Base-by-base conservation (phyloP, 257 asterid genomes). In the Asclepias syriaca region DNA sequence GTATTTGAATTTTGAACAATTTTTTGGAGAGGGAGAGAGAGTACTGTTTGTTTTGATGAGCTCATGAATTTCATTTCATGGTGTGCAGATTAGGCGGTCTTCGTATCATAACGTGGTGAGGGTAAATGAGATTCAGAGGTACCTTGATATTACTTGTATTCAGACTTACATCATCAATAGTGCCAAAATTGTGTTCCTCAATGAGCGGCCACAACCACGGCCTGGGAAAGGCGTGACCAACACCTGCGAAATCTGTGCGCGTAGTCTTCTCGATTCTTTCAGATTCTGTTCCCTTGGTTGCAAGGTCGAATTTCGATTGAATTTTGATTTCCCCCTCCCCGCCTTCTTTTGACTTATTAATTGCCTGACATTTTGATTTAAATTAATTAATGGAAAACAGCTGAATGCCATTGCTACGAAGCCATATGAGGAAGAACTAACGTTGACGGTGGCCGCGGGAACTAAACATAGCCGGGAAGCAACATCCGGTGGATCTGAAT, bases 211-310 rank as follows among this genome's bases (percentile, higher is more conserved):
- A 5, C 97, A 91, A 81, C 97, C 96, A 15, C 81, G 96, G 84
- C 96, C 93, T 0, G 97, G 96, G 9, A 90, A 88, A 65, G 96
- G 96, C 40, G 94, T 90, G 21, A 87, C 97, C 66, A 87, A 91
- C 75, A 87, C 96, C 50, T 91, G 97, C 76, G 77, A 86, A 48
- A 90, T 89, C 1, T 91, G 97, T 60, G 90, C 86, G 51, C 85
- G 97, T 27, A 86, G 90, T 77, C 96, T 91, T 29, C 94, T 89
- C 32, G 96, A 89, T 48, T 82, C 90, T 72, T 91, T 91, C 88
- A 76, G 80, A 65, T 91, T 88, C 87, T 91, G 97, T 81, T 91
- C 97, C 34, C 92, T 91, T 40, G 97, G 97, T 24, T 91, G 97
- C 82, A 91, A 91, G 96, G 97, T 90, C 67, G 27, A 12, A 12